Conservation (phyloP, 345 rosid species). For the Eucalyptus tenuipes region DNA sequence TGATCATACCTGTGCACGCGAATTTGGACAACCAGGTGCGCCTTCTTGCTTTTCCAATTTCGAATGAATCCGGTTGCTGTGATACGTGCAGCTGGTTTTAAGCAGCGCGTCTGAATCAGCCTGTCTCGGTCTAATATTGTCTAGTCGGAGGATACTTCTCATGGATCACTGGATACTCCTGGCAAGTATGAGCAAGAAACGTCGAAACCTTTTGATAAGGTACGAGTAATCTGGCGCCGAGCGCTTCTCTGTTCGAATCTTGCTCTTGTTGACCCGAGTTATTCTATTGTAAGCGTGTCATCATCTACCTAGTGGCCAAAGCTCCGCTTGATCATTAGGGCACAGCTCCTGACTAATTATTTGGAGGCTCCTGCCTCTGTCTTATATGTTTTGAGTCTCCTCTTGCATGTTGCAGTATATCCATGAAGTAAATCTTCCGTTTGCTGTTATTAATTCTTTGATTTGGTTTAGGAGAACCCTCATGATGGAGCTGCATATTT, state of each 20-base stretch:
- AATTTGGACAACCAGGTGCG: constrained; percentile 65
- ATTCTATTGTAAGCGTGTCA: neutral
- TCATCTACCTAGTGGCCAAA: neutral
- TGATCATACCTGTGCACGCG: constrained; percentile 32
- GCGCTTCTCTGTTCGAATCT: neutral
- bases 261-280: neutral
- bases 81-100: neutral
- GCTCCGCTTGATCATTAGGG: neutral
- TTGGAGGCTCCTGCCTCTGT: neutral
- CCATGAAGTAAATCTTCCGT: neutral
- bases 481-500: neutral
- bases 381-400: neutral
- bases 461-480: neutral
- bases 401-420: neutral
- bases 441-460: neutral
- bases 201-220: constrained; percentile 68
- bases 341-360: neutral
- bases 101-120: neutral
- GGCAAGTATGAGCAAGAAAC: constrained; percentile 75
- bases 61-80: neutral
- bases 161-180: constrained; percentile 40
- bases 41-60: neutral
- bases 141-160: constrained; percentile 85
- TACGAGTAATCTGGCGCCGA: neutral
- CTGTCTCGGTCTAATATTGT: constrained; percentile 1